phyloP scores from a whole-genome alignment of 192 early-diverging fungal genomes.

The Oehlia diaphana region DNA sequence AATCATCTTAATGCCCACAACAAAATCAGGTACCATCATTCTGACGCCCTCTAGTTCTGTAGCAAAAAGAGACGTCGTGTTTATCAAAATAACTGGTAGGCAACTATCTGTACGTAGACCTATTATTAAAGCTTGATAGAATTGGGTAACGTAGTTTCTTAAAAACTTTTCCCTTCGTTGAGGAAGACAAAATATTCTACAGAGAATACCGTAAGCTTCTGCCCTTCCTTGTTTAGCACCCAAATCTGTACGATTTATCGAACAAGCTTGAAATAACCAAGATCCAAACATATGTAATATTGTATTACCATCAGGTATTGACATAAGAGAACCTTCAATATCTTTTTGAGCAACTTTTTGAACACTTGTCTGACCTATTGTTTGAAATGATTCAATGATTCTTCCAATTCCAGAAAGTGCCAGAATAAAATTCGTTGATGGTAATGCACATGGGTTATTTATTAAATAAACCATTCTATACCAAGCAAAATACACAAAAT shows the following conservation, averaged over 20 bases:
- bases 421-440: conserved; percentile 49
- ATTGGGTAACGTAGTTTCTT: conserved; percentile 67
- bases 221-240: conserved; percentile 56
- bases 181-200: conserved; percentile 72
- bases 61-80: conserved; percentile 61
- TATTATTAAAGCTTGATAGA: conserved; percentile 65
- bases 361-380: conserved; percentile 28
- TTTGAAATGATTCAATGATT: conserved; percentile 55
- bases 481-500: conserved; percentile 76
- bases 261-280: conserved; percentile 75
- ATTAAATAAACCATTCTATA: conserved; percentile 64
- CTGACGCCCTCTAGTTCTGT: conserved; percentile 70
- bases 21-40: conserved; percentile 72
- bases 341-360: conserved; percentile 3
- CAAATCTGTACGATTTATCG: conserved; percentile 34
- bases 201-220: conserved; percentile 70
- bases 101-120: conserved; percentile 61
- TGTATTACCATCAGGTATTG: conserved; percentile 69
- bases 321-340: neutral
- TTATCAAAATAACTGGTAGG: conserved; percentile 70
- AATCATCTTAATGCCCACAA: conserved; percentile 64
- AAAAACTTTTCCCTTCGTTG: conserved; percentile 60
- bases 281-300: conserved; percentile 80
- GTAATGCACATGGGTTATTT: conserved; percentile 50
- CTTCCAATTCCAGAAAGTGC: conserved; percentile 58